Evolutionary conservation across 495 filamentous ascomycete species (phyloP).

Genomic region (Penicillium salamii): DNA sequence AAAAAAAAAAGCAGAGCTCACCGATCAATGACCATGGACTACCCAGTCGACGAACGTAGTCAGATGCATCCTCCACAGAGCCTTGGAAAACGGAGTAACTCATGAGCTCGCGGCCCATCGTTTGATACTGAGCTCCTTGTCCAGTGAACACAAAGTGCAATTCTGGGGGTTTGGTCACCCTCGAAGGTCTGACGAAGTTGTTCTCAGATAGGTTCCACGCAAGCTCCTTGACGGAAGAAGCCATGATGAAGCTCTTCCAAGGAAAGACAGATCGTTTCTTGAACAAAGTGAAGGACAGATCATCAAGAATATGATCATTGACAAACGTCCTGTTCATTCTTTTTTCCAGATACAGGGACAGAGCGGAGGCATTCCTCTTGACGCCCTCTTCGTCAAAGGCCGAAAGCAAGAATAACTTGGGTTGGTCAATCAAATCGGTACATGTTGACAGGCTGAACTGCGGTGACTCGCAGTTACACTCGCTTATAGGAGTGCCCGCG

Average conservation of each 20-base stretch:
- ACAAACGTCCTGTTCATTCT: neutral
- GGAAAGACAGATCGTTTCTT: conserved; percentile 20
- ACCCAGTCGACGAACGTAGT: conserved; percentile 26
- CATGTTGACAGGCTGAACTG: neutral
- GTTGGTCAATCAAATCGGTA: conserved; percentile 8
- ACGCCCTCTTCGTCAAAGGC: conserved; percentile 33
- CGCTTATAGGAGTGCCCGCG: conserved; percentile 14
- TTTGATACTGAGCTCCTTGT: conserved; percentile 33
- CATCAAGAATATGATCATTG: conserved; percentile 14
- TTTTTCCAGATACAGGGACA: conserved; percentile 19
- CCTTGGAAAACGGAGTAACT: conserved; percentile 25
- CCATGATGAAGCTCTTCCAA: conserved; percentile 25
- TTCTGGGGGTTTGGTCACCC: conserved; percentile 7
- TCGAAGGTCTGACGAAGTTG: conserved; percentile 16
- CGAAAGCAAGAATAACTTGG: conserved; percentile 22
- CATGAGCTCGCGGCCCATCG: conserved; percentile 32
- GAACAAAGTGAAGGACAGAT: conserved; percentile 26
- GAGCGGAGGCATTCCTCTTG: conserved; percentile 19
- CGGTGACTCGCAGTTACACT: conserved; percentile 5
- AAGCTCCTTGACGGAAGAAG: conserved; percentile 21
- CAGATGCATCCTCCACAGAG: conserved; percentile 20
- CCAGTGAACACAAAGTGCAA: conserved; percentile 34
- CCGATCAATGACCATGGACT: conserved; percentile 30
- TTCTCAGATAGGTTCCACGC: conserved; percentile 14
- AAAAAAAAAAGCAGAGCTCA: conserved; percentile 26